These are phyloP conservation scores for Gossypium ekmanianum DNA, from an alignment of 345 rosid genomes.

Conservation along the genomic window DNA sequence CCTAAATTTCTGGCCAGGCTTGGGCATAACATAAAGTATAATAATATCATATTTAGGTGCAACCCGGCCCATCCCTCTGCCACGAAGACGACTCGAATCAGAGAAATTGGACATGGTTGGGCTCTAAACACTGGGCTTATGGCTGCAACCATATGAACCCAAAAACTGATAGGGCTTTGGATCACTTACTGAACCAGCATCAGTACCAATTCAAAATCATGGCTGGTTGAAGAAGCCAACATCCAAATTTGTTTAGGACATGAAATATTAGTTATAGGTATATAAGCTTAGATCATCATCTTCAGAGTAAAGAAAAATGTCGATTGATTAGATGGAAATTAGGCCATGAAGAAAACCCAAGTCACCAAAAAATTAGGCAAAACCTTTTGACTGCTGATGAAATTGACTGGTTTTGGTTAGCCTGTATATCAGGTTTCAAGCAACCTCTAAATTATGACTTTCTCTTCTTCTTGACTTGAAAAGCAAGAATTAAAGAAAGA, in stretches of 20 bases:
- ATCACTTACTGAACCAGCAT: not conserved
- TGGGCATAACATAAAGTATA: no score
- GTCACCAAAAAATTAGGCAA: not conserved
- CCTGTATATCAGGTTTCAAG: not conserved
- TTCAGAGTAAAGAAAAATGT: slow-evolving; percentile 4
- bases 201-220: not conserved
- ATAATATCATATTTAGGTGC: no score
- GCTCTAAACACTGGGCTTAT: not conserved
- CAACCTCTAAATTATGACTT: not conserved
- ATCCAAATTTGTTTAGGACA: no score
- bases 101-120: not conserved
- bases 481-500: not conserved
- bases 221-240: not conserved
- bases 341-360: not conserved
- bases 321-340: not conserved
- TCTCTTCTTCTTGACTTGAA: not conserved
- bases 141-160: not conserved
- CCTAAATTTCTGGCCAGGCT: no score
- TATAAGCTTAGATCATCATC: not conserved
- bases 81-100: not conserved
- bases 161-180: not conserved
- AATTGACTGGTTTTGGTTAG: not conserved
- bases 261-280: not conserved
- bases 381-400: not conserved
- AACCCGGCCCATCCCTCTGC: no score